A percentile compares a stretch with the other conserved stretches of the same genome.
Evolutionary conservation across 257 asterid genomes (phyloP).

Genomic region (Lithospermum erythrorhizon): DNA sequence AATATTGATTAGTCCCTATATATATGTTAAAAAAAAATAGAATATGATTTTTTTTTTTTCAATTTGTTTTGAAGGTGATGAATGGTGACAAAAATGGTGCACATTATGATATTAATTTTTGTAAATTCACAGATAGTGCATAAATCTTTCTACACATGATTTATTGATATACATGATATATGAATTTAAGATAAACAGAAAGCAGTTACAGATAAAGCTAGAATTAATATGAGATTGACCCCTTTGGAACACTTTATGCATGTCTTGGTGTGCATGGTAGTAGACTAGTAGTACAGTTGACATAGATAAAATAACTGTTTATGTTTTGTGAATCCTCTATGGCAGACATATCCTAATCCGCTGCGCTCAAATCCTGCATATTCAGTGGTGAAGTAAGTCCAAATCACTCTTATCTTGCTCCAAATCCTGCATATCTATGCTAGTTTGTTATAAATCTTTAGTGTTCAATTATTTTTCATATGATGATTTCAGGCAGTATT

Average conservation of each 20-base stretch:
- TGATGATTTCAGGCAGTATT: constrained; percentile 36
- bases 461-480: not conserved
- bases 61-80: too few species aligned
- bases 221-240: not conserved
- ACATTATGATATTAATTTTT: too few species aligned
- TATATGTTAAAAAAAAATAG: too few species aligned
- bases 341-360: constrained; percentile 36
- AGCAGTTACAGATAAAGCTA: not conserved
- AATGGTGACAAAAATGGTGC: too few species aligned
- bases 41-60: too few species aligned
- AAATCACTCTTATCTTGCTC: not conserved
- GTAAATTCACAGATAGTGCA: too few species aligned
- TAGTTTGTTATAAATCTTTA: not conserved
- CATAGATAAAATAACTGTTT: not conserved
- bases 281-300: too few species aligned
- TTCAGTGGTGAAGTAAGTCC: constrained; percentile 43
- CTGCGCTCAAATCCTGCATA: constrained; percentile 39
- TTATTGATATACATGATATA: too few species aligned
- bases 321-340: constrained; percentile 16
- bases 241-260: not conserved
- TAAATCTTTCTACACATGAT: too few species aligned
- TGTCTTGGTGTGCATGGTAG: not conserved
- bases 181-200: too few species aligned
- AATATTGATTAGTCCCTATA: too few species aligned
- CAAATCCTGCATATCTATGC: not conserved